Percentiles rank a stretch among this genome's conserved stretches.
Conservation (phyloP, 208 protist genomes). For the Leishmania martiniquensis region DNA sequence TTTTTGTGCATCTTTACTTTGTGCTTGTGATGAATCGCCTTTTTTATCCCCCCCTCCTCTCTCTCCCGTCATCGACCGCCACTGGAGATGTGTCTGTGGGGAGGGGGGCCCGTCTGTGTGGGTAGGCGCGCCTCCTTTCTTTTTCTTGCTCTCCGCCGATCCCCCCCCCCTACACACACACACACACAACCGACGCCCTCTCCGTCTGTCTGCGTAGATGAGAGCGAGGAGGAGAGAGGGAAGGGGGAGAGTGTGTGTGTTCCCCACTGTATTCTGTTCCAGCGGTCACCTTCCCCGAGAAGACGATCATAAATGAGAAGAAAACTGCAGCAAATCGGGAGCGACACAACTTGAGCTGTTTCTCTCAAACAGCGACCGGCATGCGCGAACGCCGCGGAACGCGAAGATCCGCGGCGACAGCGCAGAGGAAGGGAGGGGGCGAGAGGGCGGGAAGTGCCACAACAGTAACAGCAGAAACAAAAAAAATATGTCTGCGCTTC, state of each 20-base stretch:
- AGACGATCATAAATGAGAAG: slow-evolving; percentile 5
- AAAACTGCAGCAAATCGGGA: slow-evolving; percentile 10
- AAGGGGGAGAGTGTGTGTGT: not conserved
- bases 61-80: too few species aligned
- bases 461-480: too few species aligned
- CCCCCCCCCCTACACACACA: too few species aligned
- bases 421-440: not conserved
- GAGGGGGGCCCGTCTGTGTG: not conserved
- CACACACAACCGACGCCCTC: too few species aligned
- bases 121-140: not conserved
- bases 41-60: not conserved
- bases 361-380: not conserved
- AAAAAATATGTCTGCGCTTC: too few species aligned
- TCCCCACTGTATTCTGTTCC: not conserved
- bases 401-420: not conserved
- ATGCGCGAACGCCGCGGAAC: not conserved
- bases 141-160: not conserved
- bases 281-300: not conserved
- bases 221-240: too few species aligned
- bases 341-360: not conserved
- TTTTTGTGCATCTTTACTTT: not conserved
- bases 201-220: not conserved
- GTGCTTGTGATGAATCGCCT: not conserved
- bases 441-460: not conserved
- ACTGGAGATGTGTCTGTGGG: not conserved